Evolutionary conservation across 2,329 filamentous ascomycete genomes (phyloP).

Genomic region (Diplodia seriata): DNA sequence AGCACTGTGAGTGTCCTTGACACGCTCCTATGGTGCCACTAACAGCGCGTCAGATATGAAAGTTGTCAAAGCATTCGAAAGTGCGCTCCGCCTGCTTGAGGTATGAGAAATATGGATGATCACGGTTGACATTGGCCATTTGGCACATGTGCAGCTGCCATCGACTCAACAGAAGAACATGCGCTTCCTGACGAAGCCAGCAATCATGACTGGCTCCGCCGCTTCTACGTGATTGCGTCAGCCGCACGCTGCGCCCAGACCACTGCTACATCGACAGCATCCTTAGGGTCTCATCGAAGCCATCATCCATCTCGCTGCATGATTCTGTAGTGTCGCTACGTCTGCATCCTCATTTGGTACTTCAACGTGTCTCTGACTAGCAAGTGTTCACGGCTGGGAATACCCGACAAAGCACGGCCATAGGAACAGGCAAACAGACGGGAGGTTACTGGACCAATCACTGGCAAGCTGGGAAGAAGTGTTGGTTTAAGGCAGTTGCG

Average conservation of each 20-base stretch:
- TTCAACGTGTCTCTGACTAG: too few relatives aligned
- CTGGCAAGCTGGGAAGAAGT: not conserved
- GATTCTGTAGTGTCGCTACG: conserved; percentile 10
- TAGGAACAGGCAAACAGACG: too few relatives aligned
- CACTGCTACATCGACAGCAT: not conserved
- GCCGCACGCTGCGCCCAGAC: not conserved
- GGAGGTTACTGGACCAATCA: too few relatives aligned
- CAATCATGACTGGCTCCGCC: not conserved
- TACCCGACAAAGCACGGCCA: too few relatives aligned
- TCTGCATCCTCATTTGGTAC: too few relatives aligned
- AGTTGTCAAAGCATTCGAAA: conserved; percentile 57
- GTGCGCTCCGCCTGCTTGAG: conserved; percentile 56
- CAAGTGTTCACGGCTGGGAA: too few relatives aligned
- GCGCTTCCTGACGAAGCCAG: not conserved
- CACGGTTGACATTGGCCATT: not conserved
- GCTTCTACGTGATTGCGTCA: not conserved
- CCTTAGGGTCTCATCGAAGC: not conserved
- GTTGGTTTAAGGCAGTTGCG: not conserved
- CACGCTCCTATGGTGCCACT: not conserved
- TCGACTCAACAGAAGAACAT: not conserved
- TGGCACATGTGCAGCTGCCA: not conserved
- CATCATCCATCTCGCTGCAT: conserved; percentile 22
- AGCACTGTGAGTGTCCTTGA: conserved; percentile 71
- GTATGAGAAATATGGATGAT: not conserved
- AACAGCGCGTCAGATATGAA: conserved; percentile 47